Percentiles rank a stretch among this genome's conserved stretches.
Evolutionary conservation across 2,329 filamentous ascomycete genomes (phyloP).

Genomic region (Beauveria bassiana): DNA sequence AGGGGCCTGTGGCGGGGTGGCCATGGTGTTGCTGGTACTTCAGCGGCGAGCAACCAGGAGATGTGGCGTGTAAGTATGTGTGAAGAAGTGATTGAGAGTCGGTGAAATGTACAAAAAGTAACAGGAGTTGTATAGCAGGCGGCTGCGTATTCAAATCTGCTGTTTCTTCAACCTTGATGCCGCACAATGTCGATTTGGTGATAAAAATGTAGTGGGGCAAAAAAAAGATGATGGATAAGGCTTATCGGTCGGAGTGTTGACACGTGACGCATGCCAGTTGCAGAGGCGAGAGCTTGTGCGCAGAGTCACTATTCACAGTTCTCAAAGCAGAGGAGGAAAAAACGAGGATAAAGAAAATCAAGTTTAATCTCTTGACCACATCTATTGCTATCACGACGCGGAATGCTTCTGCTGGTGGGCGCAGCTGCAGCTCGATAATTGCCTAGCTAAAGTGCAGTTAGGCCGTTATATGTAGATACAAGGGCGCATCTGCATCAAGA

Average conservation of each 20-base stretch:
- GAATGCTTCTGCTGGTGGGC: too few species aligned
- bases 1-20: slow-evolving; percentile 7
- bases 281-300: neutral
- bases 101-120: too few species aligned
- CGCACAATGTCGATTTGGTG: slow-evolving; percentile 4
- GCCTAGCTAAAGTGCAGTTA: too few species aligned
- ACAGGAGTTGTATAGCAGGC: neutral
- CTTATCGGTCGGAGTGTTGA: neutral
- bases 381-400: too few species aligned
- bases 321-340: neutral
- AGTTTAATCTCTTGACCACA: too few species aligned
- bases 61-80: neutral
- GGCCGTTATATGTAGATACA: too few species aligned
- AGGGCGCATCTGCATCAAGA: too few species aligned
- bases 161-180: neutral
- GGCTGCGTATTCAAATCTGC: neutral
- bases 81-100: neutral
- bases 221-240: slow-evolving; percentile 10
- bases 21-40: neutral
- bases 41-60: too few species aligned
- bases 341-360: too few species aligned
- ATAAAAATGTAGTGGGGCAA: slow-evolving; percentile 4
- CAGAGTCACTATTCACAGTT: neutral
- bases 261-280: slow-evolving; percentile 1
- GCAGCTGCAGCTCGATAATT: too few species aligned